Percentiles rank a stretch among this genome's conserved stretches.
Evolutionary conservation across 176 grass and related monocot genomes (phyloP).

Genomic region (Paspalum vaginatum): DNA sequence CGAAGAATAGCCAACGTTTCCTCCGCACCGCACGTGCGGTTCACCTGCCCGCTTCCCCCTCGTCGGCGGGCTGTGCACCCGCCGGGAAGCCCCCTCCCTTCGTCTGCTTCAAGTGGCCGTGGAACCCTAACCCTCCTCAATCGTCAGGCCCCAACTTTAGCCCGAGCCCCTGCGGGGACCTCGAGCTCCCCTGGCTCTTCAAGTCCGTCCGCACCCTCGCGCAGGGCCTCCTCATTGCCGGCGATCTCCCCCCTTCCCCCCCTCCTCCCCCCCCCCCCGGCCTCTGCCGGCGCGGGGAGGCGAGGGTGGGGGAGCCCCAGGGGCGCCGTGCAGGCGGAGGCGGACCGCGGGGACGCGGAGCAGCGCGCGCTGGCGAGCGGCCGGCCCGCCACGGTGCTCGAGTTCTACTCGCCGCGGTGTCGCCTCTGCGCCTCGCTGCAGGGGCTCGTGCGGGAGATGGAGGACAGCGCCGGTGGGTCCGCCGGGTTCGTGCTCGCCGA

Average conservation of each 20-base stretch:
- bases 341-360: slow-evolving; percentile 67
- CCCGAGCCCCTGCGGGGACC: slow-evolving; percentile 62
- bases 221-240: slow-evolving; percentile 70
- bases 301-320: not conserved
- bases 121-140: slow-evolving; percentile 39
- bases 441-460: slow-evolving; percentile 62
- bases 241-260: slow-evolving; percentile 35
- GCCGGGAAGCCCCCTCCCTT: slow-evolving; percentile 49
- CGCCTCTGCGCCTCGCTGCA: slow-evolving; percentile 77
- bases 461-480: slow-evolving; percentile 42
- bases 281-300: not conserved
- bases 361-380: slow-evolving; percentile 68
- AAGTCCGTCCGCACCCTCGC: slow-evolving; percentile 74
- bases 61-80: not conserved
- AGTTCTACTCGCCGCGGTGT: slow-evolving; percentile 93
- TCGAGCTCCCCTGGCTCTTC: slow-evolving; percentile 82
- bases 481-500: slow-evolving; percentile 80
- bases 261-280: no score
- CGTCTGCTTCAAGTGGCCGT: slow-evolving; percentile 90
- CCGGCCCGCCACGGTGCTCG: slow-evolving; percentile 74
- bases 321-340: slow-evolving; percentile 7
- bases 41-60: not conserved
- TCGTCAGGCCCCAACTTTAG: not conserved
- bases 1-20: no score
- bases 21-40: no score